phyloP scores from a whole-genome alignment of 768 basidiomycete species.

The Tubosaeta sp. region DNA sequence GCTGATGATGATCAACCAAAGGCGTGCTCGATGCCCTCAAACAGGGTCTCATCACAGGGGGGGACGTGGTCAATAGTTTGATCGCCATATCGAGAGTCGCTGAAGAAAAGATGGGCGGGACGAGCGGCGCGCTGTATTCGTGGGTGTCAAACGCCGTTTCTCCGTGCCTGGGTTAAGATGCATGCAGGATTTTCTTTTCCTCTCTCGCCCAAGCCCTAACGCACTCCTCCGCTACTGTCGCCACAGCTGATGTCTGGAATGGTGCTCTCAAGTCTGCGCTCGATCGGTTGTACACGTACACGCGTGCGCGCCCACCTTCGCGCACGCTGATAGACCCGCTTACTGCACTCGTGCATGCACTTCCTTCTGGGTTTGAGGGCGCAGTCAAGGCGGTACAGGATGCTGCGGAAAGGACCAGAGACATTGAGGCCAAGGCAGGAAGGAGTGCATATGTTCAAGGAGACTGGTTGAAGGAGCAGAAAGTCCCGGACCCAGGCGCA shows the following conservation, averaged over 20 bases:
- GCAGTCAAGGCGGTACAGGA: conserved; percentile 58
- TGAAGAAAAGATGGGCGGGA: conserved; percentile 87
- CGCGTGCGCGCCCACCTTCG: conserved; percentile 82
- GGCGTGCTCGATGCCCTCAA: conserved; percentile 58
- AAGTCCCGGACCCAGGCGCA: conserved; percentile 82
- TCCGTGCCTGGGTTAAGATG: neutral
- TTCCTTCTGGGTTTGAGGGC: conserved; percentile 35
- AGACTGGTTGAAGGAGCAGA: conserved; percentile 54
- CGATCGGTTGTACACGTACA: conserved; percentile 70
- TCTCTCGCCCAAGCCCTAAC: conserved; percentile 74
- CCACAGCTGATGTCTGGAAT: conserved; percentile 54
- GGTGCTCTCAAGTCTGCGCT: conserved; percentile 55
- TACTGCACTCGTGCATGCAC: conserved; percentile 57
- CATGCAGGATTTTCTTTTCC: conserved; percentile 81
- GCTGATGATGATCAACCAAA: conserved; percentile 22
- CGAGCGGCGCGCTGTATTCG: conserved; percentile 90
- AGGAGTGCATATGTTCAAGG: conserved; percentile 84
- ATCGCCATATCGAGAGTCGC: conserved; percentile 68
- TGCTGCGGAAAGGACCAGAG: conserved; percentile 71
- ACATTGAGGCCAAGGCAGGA: conserved; percentile 81
- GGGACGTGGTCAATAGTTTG: conserved; percentile 60
- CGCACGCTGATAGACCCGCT: conserved; percentile 93
- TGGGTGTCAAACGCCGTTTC: conserved; percentile 36
- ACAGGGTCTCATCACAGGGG: conserved; percentile 53
- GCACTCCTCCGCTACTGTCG: conserved; percentile 24